phyloP scores from a whole-genome alignment of 331 rosid species.

The Telfairia occidentalis region DNA sequence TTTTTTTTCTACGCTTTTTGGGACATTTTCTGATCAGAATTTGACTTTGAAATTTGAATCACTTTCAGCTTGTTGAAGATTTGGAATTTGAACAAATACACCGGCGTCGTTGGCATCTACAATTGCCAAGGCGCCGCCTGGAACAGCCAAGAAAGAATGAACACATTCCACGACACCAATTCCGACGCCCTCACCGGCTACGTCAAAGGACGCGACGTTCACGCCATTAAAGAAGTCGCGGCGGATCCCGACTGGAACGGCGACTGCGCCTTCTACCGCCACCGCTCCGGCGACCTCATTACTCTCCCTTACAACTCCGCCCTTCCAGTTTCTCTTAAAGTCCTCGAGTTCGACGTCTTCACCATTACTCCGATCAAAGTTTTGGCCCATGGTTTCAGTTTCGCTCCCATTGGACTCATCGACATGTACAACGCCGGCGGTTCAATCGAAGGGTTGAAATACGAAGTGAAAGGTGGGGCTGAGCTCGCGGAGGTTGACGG shows the following conservation, averaged over 20 bases:
- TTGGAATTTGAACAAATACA: constrained; percentile 83
- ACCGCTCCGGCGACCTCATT: constrained; percentile 27
- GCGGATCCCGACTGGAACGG: constrained; percentile 43
- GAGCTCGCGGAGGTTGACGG: background rate
- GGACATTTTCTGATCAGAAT: background rate
- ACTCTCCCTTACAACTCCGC: constrained; percentile 47
- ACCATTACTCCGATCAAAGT: constrained; percentile 51
- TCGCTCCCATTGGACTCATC: constrained; percentile 66
- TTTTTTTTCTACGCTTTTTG: background rate
- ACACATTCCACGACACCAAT: constrained; percentile 42
- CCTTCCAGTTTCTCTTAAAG: constrained; percentile 54
- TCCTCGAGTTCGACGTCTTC: constrained; percentile 50
- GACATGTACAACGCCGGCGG: constrained; percentile 76
- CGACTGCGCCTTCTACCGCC: constrained; percentile 45
- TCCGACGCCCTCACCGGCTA: constrained; percentile 39
- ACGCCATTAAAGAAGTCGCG: constrained; percentile 39
- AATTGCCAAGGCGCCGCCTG: constrained; percentile 96
- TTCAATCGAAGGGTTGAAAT: constrained; percentile 45
- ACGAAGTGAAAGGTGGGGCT: constrained; percentile 20
- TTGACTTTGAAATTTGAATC: background rate
- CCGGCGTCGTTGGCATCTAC: constrained; percentile 69
- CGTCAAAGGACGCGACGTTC: constrained; percentile 54
- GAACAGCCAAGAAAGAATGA: constrained; percentile 45
- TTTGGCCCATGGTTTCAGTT: constrained; percentile 28
- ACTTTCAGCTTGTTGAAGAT: constrained; percentile 56